Percentiles rank a stretch among this genome's conserved stretches.
Conservation (phyloP, 2,329 filamentous ascomycete genomes). For the Penicillium sp. region DNA sequence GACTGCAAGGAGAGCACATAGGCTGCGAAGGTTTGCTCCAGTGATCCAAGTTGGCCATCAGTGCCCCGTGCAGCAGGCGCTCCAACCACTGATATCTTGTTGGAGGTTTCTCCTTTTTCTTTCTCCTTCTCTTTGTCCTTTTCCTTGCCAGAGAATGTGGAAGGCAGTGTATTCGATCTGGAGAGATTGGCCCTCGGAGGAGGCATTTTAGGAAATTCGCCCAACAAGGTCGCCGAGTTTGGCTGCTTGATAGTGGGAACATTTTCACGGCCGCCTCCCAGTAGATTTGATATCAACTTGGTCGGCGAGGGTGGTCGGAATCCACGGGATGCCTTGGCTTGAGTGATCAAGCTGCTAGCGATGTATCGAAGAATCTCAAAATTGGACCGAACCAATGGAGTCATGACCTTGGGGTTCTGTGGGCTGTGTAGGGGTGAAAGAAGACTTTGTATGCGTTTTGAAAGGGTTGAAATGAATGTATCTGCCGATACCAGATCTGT, state of each 20-base stretch:
- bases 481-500: conserved; percentile 71
- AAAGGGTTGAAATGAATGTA: conserved; percentile 72
- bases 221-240: conserved; percentile 37
- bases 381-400: conserved; percentile 73
- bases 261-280: conserved; percentile 57
- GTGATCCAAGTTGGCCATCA: conserved; percentile 65
- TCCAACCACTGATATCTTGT: conserved; percentile 53
- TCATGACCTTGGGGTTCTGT: conserved; percentile 48
- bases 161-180: conserved; percentile 47
- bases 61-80: conserved; percentile 52
- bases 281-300: conserved; percentile 82
- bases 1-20: conserved; percentile 80
- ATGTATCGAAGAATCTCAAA: conserved; percentile 73
- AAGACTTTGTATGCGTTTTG: conserved; percentile 71
- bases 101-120: conserved; percentile 31
- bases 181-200: conserved; percentile 37
- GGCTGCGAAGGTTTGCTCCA: conserved; percentile 82
- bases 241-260: conserved; percentile 36
- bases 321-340: conserved; percentile 59
- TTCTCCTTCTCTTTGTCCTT: conserved; percentile 40
- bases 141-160: conserved; percentile 49
- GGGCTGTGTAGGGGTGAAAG: conserved; percentile 69
- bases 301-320: conserved; percentile 82
- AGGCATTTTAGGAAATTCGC: conserved; percentile 47
- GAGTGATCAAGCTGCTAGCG: conserved; percentile 60